These are phyloP conservation scores for Herpotrichia juniperi DNA, from an alignment of 2,329 filamentous ascomycete genomes.

Conservation along the genomic window DNA sequence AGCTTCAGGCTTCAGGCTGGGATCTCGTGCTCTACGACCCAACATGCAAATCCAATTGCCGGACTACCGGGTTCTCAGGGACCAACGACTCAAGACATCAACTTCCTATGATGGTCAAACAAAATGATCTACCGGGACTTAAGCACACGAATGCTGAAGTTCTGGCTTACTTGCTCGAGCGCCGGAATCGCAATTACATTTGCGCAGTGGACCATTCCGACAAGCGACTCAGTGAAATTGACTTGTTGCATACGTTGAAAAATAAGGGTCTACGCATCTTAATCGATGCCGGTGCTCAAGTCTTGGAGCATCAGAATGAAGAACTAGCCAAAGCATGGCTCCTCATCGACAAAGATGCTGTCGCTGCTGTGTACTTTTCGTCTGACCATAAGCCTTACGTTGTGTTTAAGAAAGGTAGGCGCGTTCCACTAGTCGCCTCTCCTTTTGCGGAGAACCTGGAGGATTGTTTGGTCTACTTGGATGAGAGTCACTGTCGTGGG, in stretches of 20 bases:
- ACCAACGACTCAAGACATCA: conserved; percentile 70
- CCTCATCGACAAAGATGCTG: conserved; percentile 48
- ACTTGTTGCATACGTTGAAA: conserved; percentile 52
- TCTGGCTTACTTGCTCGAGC: conserved; percentile 61
- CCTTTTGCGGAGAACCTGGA: conserved; percentile 61
- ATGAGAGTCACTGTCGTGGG: conserved; percentile 66
- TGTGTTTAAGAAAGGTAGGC: conserved; percentile 46
- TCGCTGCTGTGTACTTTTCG: conserved; percentile 62
- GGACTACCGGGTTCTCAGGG: conserved; percentile 73
- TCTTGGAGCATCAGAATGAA: conserved; percentile 66
- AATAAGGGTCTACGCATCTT: conserved; percentile 56
- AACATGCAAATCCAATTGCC: conserved; percentile 13
- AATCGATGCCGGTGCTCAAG: conserved; percentile 69
- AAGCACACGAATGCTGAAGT: conserved; percentile 69
- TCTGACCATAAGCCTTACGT: conserved; percentile 54
- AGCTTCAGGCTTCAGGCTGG: conserved; percentile 71
- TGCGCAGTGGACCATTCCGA: conserved; percentile 35
- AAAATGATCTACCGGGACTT: conserved; percentile 64
- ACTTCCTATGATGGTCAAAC: conserved; percentile 66
- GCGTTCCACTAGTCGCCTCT: conserved; percentile 57
- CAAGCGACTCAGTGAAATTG: conserved; percentile 52
- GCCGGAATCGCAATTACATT: conserved; percentile 57
- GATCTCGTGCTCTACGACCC: conserved; percentile 62
- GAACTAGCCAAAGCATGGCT: conserved; percentile 60
- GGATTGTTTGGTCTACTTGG: conserved; percentile 63